Evolutionary conservation across 2,329 filamentous ascomycete genomes (phyloP).

Genomic region (Bipolaris bicolor): DNA sequence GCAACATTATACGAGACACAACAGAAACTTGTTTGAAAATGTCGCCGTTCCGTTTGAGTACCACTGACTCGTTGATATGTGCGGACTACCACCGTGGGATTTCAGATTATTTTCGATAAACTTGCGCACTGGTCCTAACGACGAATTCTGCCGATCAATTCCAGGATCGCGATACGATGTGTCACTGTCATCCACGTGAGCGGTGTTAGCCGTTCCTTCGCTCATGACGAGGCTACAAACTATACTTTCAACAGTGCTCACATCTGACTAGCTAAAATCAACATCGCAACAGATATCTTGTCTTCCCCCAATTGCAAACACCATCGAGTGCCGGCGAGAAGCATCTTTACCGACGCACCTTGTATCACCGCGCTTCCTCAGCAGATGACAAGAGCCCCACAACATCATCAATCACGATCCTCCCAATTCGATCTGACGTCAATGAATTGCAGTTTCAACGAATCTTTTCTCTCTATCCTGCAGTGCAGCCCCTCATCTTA

Average conservation of each 20-base stretch:
- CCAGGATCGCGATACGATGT: neutral
- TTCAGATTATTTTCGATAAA: neutral
- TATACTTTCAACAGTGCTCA: neutral
- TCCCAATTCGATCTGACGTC: neutral
- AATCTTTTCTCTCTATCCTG: no score
- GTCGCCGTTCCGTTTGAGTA: slow-evolving; percentile 9
- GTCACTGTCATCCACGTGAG: neutral
- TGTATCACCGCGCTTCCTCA: neutral
- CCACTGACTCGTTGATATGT: slow-evolving; percentile 11
- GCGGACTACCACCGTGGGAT: neutral
- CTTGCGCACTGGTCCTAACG: neutral
- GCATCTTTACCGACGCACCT: no score
- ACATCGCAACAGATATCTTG: neutral
- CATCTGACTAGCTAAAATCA: neutral
- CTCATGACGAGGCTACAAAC: neutral
- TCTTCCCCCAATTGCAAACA: neutral
- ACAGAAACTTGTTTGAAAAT: slow-evolving; percentile 9
- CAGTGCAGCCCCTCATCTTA: no score
- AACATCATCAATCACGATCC: no score
- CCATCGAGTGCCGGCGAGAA: neutral
- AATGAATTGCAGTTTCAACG: no score
- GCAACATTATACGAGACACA: slow-evolving; percentile 1
- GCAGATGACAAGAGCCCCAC: neutral
- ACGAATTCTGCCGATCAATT: neutral
- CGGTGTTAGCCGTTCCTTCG: neutral